Percentiles rank a stretch among this genome's conserved stretches.
Conservation (phyloP, 1,139 yeast species). For the Magnusiomyces paraingens region DNA sequence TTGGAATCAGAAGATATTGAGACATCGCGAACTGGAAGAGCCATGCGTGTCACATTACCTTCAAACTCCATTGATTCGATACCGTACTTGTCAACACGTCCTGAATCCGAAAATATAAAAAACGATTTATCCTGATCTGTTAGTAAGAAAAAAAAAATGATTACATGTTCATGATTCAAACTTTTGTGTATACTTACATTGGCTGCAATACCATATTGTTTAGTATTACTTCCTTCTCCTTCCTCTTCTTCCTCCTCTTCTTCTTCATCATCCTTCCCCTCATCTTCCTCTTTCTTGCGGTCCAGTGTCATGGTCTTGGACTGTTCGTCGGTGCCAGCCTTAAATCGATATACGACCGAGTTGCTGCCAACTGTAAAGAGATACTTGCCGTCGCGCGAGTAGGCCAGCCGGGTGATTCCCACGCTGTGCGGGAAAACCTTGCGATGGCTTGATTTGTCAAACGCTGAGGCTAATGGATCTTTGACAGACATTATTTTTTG, state of each 20-base stretch:
- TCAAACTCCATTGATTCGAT: conserved; percentile 23
- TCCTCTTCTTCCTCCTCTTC: conserved; percentile 4
- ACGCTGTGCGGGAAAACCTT: conserved; percentile 28
- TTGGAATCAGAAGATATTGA: conserved; percentile 65
- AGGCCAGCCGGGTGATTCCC: conserved; percentile 34
- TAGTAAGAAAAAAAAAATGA: too few species aligned
- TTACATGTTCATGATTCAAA: conserved; percentile 18
- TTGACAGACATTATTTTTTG: neutral
- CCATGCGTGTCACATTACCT: conserved; percentile 31
- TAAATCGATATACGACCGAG: conserved; percentile 20
- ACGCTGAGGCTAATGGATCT: too few species aligned
- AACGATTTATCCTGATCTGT: too few species aligned
- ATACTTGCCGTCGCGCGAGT: conserved; percentile 31
- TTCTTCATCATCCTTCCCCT: conserved; percentile 2
- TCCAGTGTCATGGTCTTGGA: conserved; percentile 30
- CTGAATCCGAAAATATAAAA: conserved; percentile 33
- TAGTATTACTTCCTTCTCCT: neutral
- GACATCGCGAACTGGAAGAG: conserved; percentile 62
- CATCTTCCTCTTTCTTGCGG: conserved; percentile 25
- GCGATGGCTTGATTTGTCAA: conserved; percentile 10
- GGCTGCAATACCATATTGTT: conserved; percentile 5
- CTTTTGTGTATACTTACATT: neutral
- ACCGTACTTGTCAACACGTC: conserved; percentile 32
- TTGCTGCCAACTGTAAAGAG: conserved; percentile 35
- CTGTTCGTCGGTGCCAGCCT: conserved; percentile 23